Evolutionary conservation across 352 stramenopile genomes (phyloP), one percentile per base, ranked within the genome.

Genomic region (Globisporangium viniferum): DNA sequence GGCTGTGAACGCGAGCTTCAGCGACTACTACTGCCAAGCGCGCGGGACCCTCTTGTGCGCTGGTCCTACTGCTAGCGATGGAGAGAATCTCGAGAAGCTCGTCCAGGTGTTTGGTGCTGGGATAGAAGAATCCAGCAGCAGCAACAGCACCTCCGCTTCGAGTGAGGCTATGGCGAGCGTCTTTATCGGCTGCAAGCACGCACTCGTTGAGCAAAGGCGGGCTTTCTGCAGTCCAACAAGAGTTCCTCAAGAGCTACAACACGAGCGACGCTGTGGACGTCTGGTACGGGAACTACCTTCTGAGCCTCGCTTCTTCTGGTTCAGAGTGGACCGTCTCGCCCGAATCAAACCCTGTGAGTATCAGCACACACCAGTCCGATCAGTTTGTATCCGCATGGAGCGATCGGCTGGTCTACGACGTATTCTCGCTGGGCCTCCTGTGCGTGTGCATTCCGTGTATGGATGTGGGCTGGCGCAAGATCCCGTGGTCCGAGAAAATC

Each of bases 211-310:
- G 49, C 31, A 24, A 49, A 2, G 62, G 62, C 49, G 49, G 62
- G 2, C 62, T 60, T 35, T 67, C 49, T 12, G 24, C 22, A 2
- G 36, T 20, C 15, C 49, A 67, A 8, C n/a, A 41, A 20, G 33
- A 14, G 5, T 67, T 67, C 12, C 22, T 67, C 49, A 33, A 20
- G 22, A 61, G 33, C 12, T n/a, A 10, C 49, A 67, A 67, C 49
- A 60, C 62, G n/a, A 67, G 60, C 22, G 61, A 59, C 35, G 35
- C 61, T 22, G 61, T 51, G 31, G 61, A 67, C 33, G 36, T n/a
- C 14, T 67, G 61, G 61, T 67, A 35, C 27, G 35, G 51, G 6
- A 15, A 5, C 7, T 44, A 55, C 14, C 9, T 60, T 24, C 12
- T 24, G 48, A 24, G 5, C n/a, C 49, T 33, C 9, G 49, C 22